Evolutionary conservation across 2,329 filamentous ascomycete species (phyloP).

Genomic region (Ascochyta viciae-villosae): DNA sequence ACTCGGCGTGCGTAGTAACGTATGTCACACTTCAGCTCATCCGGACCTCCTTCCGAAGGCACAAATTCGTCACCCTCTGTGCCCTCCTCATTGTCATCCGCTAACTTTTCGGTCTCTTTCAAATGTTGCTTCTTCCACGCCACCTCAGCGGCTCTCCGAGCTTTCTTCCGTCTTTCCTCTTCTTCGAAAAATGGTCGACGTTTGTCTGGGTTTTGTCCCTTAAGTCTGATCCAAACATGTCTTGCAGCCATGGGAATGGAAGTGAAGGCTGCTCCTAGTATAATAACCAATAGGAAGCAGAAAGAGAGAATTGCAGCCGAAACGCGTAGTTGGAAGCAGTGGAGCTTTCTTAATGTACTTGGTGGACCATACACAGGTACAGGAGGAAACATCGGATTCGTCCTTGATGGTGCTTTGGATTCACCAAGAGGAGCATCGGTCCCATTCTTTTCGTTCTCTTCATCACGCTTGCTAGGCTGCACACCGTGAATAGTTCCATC

Average conservation of each 20-base stretch:
- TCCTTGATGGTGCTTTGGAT: conserved; percentile 68
- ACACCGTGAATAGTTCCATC: conserved; percentile 53
- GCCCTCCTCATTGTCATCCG: conserved; percentile 48
- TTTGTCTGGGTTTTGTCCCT: conserved; percentile 65
- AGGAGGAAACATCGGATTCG: conserved; percentile 83
- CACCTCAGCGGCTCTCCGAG: conserved; percentile 64
- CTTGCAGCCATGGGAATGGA: conserved; percentile 63
- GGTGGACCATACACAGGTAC: conserved; percentile 83
- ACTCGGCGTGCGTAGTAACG: conserved; percentile 87
- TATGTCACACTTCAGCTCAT: conserved; percentile 79
- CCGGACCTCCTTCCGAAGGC: conserved; percentile 80
- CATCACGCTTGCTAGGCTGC: conserved; percentile 31
- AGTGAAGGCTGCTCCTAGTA: conserved; percentile 75
- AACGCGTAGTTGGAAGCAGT: conserved; percentile 69
- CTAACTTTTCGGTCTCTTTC: conserved; percentile 46
- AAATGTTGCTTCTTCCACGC: conserved; percentile 64
- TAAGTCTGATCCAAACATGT: conserved; percentile 61
- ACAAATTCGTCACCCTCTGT: conserved; percentile 64
- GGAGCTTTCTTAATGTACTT: conserved; percentile 67
- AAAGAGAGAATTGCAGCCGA: conserved; percentile 80
- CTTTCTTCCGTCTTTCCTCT: conserved; percentile 66
- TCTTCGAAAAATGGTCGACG: conserved; percentile 75
- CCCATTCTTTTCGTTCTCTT: conserved; percentile 49
- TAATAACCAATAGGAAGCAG: conserved; percentile 76
- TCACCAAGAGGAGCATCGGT: conserved; percentile 52